Evolutionary conservation across 768 basidiomycete genomes (phyloP), one percentile per base, ranked within the genome.

Genomic region (Leccinum truebloodii): DNA sequence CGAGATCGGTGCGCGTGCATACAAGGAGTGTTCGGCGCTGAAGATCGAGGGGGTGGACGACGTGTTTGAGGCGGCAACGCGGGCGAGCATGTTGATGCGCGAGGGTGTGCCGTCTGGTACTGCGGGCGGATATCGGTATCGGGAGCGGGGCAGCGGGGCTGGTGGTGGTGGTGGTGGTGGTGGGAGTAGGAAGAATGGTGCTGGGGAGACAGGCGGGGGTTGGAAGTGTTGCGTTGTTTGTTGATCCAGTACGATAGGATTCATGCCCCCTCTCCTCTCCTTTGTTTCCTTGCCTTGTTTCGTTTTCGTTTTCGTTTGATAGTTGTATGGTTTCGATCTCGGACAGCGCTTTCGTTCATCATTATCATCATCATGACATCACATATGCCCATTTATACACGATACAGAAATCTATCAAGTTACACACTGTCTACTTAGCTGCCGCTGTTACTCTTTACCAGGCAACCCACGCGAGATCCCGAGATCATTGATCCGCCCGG

Each of bases 41-140:
- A 90, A 87, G 77, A 90, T 92, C 56, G 88, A 92, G 77, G 94
- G 94, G 57, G 94, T 96, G 14, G 97, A 98, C 74, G 93, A 97
- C 67, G 93, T 98, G 50, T 99, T 98, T 67, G 97, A 99, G 78
- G 90, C 92, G 0, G 97, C 97, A 34, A 98, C 97, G 12, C 81
- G 97, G 49, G 95, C 94, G 50, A 95, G 94, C 71, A 97, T 98
- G 92, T 77, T 98, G 59, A 95, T 96, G 83, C 82, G 95, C 22
- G 94, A 95, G 59, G 90, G 90, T 3, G 89, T 86, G 26, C 83
- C 85, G 8, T 67, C 74, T 76, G 80, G 69, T 70, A 77, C 79
- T 68, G 83, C 84, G 65, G 84, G 84, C 49, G 81, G 82, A 16
- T 80, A 79, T 65, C 73, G 68, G 61, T 62, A 75, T 81, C 82